These are phyloP conservation scores for Yamadazyma olivae DNA, from an alignment of 805 yeast genomes.

Conservation along the genomic window DNA sequence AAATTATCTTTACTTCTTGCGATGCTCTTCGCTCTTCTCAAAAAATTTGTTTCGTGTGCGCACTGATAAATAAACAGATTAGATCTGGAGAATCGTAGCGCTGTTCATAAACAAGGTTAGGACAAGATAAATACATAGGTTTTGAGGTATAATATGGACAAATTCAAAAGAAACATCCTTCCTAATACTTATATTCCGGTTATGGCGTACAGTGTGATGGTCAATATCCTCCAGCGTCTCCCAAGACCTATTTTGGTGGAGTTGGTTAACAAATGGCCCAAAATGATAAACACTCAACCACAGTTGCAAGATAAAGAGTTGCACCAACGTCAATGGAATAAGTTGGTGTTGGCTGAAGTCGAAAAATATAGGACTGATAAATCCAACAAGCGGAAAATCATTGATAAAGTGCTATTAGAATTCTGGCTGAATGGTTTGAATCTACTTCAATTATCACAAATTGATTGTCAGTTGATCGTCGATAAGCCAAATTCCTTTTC, in stretches of 20 bases:
- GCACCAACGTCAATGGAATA: slow-evolving; percentile 21
- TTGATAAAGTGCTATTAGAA: slow-evolving; percentile 46
- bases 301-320: slow-evolving; percentile 10
- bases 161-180: slow-evolving; percentile 23
- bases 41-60: not conserved
- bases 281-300: slow-evolving; percentile 27
- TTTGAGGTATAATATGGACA: no score
- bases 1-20: not conserved
- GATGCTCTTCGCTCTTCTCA: slow-evolving; percentile 7
- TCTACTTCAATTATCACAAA: slow-evolving; percentile 63
- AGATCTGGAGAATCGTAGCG: no score
- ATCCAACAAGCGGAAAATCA: slow-evolving; percentile 22
- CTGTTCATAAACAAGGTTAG: not conserved
- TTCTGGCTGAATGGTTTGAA: slow-evolving; percentile 59
- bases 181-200: slow-evolving; percentile 40
- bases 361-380: slow-evolving; percentile 7
- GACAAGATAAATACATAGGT: not conserved
- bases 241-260: slow-evolving; percentile 32
- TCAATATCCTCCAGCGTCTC: slow-evolving; percentile 22
- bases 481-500: slow-evolving; percentile 49
- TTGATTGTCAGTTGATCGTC: slow-evolving; percentile 63
- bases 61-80: not conserved
- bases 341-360: slow-evolving; percentile 16
- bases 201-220: slow-evolving; percentile 18
- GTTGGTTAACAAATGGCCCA: slow-evolving; percentile 33